Conservation (phyloP, 2,329 filamentous ascomycete genomes). For the Fusarium cyanostomum region DNA sequence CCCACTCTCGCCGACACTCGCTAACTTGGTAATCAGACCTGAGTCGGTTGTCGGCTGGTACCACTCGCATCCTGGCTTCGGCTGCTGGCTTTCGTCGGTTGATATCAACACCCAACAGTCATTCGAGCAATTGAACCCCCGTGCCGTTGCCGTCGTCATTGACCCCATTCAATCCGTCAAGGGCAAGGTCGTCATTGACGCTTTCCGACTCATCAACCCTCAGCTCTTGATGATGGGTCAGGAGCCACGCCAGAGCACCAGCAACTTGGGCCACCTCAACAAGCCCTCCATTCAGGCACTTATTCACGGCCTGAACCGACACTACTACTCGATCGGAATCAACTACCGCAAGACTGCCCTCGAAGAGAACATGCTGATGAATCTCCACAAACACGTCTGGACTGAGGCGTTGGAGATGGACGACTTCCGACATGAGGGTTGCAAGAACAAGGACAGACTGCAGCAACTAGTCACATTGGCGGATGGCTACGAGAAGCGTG, state of each 20-base stretch:
- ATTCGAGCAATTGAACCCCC: slow-evolving; percentile 98
- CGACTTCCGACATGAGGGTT: slow-evolving; percentile 86
- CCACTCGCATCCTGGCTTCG: slow-evolving; percentile 98
- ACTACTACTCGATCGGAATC: slow-evolving; percentile 99
- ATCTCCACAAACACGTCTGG: slow-evolving; percentile 99
- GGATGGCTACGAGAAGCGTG: slow-evolving; percentile 97
- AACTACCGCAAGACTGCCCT: slow-evolving; percentile 97
- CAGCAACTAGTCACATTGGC: slow-evolving; percentile 88
- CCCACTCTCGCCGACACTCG: slow-evolving; percentile 2
- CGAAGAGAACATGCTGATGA: slow-evolving; percentile 99
- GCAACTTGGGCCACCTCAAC: slow-evolving; percentile 96
- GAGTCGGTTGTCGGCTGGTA: slow-evolving; percentile 99
- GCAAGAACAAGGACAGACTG: slow-evolving; percentile 87
- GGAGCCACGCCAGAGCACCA: slow-evolving; percentile 96
- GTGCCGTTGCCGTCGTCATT: slow-evolving; percentile 96
- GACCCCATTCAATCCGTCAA: slow-evolving; percentile 99
- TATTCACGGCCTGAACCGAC: slow-evolving; percentile 96
- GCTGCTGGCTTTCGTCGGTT: slow-evolving; percentile 98
- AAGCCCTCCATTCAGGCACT: slow-evolving; percentile 99
- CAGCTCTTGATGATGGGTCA: slow-evolving; percentile 98
- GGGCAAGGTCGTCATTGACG: slow-evolving; percentile 99
- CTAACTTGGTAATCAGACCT: slow-evolving; percentile 65
- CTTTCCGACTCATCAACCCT: slow-evolving; percentile 97
- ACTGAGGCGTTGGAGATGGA: slow-evolving; percentile 98
- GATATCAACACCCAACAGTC: slow-evolving; percentile 99